Evolutionary conservation across 148 eudicot species (phyloP).

Genomic region (Arbutus unedo): DNA sequence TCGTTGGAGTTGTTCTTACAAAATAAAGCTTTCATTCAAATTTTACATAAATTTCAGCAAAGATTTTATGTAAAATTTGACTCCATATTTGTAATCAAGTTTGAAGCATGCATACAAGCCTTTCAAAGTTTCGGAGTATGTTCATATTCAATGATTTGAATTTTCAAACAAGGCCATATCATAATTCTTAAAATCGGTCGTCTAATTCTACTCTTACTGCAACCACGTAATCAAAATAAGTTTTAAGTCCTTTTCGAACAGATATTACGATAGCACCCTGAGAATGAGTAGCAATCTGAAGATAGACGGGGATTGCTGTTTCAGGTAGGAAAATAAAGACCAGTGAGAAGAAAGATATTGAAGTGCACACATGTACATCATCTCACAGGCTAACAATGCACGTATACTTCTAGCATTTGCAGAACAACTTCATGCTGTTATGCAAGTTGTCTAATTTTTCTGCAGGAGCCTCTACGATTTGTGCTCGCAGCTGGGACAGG

Average conservation of each 20-base stretch:
- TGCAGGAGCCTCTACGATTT: slow-evolving; percentile 90
- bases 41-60: too few relatives aligned
- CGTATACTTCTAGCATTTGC: background rate
- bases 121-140: background rate
- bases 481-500: slow-evolving; percentile 84
- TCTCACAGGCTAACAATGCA: background rate
- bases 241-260: background rate
- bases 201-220: background rate
- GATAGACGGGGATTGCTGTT: background rate
- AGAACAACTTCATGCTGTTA: background rate
- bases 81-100: background rate
- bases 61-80: too few relatives aligned
- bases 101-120: background rate
- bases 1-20: too few relatives aligned
- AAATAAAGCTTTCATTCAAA: too few relatives aligned
- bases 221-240: background rate
- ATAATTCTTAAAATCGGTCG: background rate
- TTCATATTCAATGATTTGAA: background rate
- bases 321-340: background rate
- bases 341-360: background rate
- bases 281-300: background rate
- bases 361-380: background rate
- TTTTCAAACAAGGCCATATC: background rate
- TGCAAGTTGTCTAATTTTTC: background rate
- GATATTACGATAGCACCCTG: background rate